Evolutionary conservation across 805 yeast genomes (phyloP), one percentile per base, ranked within the genome.

Genomic region (Ogataea minuta): DNA sequence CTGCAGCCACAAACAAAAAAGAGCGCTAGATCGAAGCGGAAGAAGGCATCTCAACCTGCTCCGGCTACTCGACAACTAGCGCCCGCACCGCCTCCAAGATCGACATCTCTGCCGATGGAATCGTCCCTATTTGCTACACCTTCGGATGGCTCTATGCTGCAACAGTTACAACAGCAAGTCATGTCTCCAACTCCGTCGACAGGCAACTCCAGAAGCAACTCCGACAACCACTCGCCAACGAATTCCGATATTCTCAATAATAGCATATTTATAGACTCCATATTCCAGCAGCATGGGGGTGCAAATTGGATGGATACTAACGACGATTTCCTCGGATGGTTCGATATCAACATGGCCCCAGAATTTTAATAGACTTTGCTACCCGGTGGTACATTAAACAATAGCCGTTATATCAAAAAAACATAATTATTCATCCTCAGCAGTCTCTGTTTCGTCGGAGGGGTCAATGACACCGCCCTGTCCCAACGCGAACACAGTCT

Each of bases 401-500:
- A 29, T 27, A 20, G 31, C 30, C 13, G 28, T 23, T 21, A 14
- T 25, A 28, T 14, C 21, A 14, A 25, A 25, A 34, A 36, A 31
- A 41, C 6, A 13, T 8, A 13, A 30, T 15, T 20, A 32, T 8
- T 34, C 40, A 33, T 84, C 93, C 13, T 84, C 87, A 26, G 38
- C 45, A 9, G 43, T 45, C 42, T 57, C 63, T 11, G 59, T 37
- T 35, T 59, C 63, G 41, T 60, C 63, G 50, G 82, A 78, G 34
- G 98, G 97, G 67, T 93, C 99, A 41, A 95, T 96, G 48, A 93
- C 81, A 45, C 99, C 99, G 54, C 91, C 96, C 60, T 88, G 96
- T 59, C 90, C 93, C 46, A 93, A 87, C 4, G 96, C 97, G 68
- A 93, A 91, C 6, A 87, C 83, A 54, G 96, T 85, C 53, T 93